Percentiles rank a stretch among this genome's conserved stretches.
These are phyloP conservation scores for Endoconidiophora polonica DNA, from an alignment of 2,329 filamentous ascomycete species.

Conservation along the genomic window DNA sequence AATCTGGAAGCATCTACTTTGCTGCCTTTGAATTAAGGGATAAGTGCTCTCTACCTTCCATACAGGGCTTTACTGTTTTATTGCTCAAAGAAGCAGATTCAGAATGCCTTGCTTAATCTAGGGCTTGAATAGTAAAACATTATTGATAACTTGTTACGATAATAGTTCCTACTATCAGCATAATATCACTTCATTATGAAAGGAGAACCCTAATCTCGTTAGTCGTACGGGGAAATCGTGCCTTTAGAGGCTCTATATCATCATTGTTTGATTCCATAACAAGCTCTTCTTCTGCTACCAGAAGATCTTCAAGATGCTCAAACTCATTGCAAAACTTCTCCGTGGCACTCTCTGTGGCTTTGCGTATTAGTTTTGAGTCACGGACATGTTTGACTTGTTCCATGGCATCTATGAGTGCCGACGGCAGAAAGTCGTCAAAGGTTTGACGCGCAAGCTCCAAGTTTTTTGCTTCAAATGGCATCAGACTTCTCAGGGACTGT, in stretches of 20 bases:
- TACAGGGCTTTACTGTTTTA: too few species aligned
- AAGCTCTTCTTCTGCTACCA: constrained; percentile 27
- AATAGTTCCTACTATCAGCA: neutral
- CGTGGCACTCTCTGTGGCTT: constrained; percentile 68
- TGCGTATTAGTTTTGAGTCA: constrained; percentile 52
- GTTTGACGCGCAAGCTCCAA: constrained; percentile 55
- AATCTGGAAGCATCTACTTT: too few species aligned
- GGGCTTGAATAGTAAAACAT: neutral
- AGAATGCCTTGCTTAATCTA: neutral
- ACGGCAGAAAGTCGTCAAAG: constrained; percentile 81
- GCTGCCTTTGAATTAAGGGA: too few species aligned
- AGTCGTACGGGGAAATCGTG: constrained; percentile 40
- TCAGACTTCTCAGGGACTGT: constrained; percentile 28
- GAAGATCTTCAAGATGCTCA: constrained; percentile 38
- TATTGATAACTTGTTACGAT: neutral
- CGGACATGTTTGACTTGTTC: constrained; percentile 62
- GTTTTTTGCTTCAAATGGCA: constrained; percentile 39
- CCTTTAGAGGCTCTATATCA: constrained; percentile 22
- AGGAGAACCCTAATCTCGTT: constrained; percentile 43
- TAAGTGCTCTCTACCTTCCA: too few species aligned
- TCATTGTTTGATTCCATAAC: constrained; percentile 15
- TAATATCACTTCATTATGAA: constrained; percentile 23
- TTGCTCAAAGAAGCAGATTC: too few species aligned
- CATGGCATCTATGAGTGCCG: constrained; percentile 79
- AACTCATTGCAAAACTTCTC: constrained; percentile 77